Conservation (phyloP, 2,329 filamentous ascomycete species). For the Curvularia spicifera region DNA sequence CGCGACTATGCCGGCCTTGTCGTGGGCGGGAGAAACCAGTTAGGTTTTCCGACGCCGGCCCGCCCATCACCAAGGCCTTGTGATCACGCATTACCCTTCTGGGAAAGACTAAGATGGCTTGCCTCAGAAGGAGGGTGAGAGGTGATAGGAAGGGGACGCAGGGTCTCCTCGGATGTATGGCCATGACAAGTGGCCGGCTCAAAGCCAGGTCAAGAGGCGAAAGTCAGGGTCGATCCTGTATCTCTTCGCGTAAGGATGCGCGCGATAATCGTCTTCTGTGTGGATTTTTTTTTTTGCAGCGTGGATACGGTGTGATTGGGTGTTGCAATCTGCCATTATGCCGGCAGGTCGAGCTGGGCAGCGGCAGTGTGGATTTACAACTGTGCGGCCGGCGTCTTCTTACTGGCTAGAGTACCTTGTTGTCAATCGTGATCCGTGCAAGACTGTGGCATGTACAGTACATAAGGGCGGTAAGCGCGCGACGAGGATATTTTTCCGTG, state of each 20-base stretch:
- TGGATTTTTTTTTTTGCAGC: background rate
- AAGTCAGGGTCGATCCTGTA: background rate
- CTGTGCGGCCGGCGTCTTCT: background rate
- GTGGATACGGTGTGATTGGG: background rate
- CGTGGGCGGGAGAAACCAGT: background rate
- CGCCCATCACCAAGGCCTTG: conserved; percentile 9
- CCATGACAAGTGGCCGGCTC: conserved; percentile 13
- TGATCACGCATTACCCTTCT: conserved; percentile 16
- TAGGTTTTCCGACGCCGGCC: conserved; percentile 14
- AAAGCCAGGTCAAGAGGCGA: conserved; percentile 8
- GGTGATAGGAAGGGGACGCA: conserved; percentile 4
- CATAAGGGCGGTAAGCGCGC: conserved; percentile 19
- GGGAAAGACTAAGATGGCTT: conserved; percentile 10
- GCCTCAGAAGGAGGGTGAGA: background rate
- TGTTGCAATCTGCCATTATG: background rate
- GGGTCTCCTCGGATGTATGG: conserved; percentile 6
- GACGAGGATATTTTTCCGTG: conserved; percentile 7
- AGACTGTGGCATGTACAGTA: background rate
- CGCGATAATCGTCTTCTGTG: background rate
- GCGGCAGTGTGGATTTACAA: too few relatives aligned
- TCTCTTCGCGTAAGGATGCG: conserved; percentile 2
- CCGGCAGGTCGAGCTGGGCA: background rate
- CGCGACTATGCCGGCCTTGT: conserved; percentile 5
- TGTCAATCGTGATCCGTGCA: background rate
- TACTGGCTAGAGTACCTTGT: background rate